phyloP scores from a whole-genome alignment of 1,284 basidiomycete species.

The Ustilago hordei region DNA sequence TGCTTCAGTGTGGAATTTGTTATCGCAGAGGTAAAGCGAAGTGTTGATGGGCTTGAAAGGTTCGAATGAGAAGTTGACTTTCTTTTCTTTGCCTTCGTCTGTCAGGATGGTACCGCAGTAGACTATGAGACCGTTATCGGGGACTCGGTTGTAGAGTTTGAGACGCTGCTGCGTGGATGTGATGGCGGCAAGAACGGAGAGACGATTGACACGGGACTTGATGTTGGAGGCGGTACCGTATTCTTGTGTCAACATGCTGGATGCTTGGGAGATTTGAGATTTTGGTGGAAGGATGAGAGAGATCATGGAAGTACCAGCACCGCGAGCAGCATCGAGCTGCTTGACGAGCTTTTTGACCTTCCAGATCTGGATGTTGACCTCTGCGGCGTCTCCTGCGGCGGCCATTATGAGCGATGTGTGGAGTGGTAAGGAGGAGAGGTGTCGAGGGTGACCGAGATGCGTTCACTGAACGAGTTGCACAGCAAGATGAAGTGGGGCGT shows the following conservation, averaged over 20 bases:
- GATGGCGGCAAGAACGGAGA: slow-evolving; percentile 97
- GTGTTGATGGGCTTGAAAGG: slow-evolving; percentile 96
- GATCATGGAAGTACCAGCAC: slow-evolving; percentile 98
- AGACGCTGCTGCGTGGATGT: slow-evolving; percentile 98
- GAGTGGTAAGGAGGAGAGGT: not conserved
- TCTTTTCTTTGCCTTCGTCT: slow-evolving; percentile 96
- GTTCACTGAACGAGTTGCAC: not conserved
- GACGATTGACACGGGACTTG: slow-evolving; percentile 97
- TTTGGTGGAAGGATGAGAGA: slow-evolving; percentile 93
- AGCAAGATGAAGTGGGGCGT: not conserved
- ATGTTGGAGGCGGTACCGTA: slow-evolving; percentile 90
- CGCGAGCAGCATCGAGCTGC: slow-evolving; percentile 66
- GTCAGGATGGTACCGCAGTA: slow-evolving; percentile 92
- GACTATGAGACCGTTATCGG: slow-evolving; percentile 95
- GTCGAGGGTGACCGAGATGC: not conserved
- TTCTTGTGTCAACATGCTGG: slow-evolving; percentile 96
- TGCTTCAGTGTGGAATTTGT: slow-evolving; percentile 99
- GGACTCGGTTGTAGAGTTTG: slow-evolving; percentile 89
- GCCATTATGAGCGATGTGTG: slow-evolving; percentile 20
- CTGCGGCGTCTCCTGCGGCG: slow-evolving; percentile 44
- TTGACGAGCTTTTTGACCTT: slow-evolving; percentile 89
- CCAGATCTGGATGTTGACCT: slow-evolving; percentile 73
- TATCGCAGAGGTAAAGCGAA: slow-evolving; percentile 94
- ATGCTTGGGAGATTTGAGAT: slow-evolving; percentile 95
- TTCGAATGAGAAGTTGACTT: slow-evolving; percentile 88